A percentile compares a stretch with the other conserved stretches of the same genome.
These are phyloP conservation scores for Pythium dissimile DNA, from an alignment of 352 stramenopile genomes.

Conservation along the genomic window DNA sequence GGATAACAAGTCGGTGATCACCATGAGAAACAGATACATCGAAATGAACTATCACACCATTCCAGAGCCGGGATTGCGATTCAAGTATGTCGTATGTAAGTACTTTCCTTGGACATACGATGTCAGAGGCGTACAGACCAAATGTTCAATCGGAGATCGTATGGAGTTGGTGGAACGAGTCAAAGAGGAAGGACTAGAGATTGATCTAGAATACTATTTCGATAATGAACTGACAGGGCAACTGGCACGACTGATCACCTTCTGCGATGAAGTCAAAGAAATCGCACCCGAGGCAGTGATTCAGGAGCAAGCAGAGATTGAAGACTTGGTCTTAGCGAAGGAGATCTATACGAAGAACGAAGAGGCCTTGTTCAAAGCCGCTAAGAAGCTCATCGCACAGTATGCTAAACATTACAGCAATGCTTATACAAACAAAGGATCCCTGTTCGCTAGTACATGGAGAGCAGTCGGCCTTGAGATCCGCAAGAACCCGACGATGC, in stretches of 20 bases:
- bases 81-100: background rate
- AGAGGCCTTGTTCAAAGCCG: background rate
- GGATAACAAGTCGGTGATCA: background rate
- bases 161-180: background rate
- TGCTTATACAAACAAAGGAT: background rate
- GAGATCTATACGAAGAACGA: background rate
- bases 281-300: no score
- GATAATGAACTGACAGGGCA: background rate
- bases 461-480: no score
- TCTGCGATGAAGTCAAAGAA: background rate
- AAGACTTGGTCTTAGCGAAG: no score
- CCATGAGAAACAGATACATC: background rate
- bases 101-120: background rate
- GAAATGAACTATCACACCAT: background rate
- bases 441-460: background rate
- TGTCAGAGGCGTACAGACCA: background rate
- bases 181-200: background rate
- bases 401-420: background rate
- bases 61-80: background rate
- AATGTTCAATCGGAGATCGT: background rate
- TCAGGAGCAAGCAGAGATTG: no score
- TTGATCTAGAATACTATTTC: background rate
- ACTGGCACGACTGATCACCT: background rate
- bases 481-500: no score
- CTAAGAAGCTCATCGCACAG: background rate